phyloP scores from a whole-genome alignment of 257 asterid species.

The Galeopsis tetrahit region DNA sequence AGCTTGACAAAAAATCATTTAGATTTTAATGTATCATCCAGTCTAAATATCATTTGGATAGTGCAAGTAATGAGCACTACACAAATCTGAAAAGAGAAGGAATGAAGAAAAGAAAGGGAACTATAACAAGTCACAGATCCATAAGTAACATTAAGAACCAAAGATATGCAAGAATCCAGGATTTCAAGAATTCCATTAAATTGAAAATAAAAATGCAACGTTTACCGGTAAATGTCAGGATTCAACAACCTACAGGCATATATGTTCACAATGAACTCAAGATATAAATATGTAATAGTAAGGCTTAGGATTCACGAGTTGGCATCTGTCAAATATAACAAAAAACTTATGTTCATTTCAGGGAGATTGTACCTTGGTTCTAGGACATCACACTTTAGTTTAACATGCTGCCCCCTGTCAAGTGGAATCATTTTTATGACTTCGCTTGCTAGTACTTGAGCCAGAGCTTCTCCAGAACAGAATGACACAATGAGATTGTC shows the following conservation, averaged over 20 bases:
- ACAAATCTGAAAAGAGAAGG: constrained; percentile 5
- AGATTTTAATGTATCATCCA: constrained; percentile 20
- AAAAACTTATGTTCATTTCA: constrained; percentile 20
- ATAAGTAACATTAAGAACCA: neutral
- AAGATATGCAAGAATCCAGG: constrained; percentile 21
- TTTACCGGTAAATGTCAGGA: neutral
- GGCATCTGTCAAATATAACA: neutral
- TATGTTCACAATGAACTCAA: constrained; percentile 5
- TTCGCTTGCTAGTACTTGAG: constrained; percentile 55
- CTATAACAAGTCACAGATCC: neutral
- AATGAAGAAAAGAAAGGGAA: neutral
- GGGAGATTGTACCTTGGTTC: constrained; percentile 77
- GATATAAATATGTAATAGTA: constrained; percentile 8
- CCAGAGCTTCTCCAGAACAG: constrained; percentile 72
- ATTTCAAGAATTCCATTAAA: neutral
- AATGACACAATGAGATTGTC: constrained; percentile 81
- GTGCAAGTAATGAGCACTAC: constrained; percentile 18
- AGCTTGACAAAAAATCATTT: neutral
- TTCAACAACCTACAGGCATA: constrained; percentile 14
- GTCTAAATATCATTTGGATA: neutral
- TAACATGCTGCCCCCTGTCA: constrained; percentile 99
- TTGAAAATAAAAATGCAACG: constrained; percentile 6
- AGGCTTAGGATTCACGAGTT: constrained; percentile 7
- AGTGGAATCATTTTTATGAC: constrained; percentile 90
- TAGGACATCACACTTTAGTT: constrained; percentile 79